Percentiles rank a stretch among this genome's conserved stretches.
Conservation (phyloP, 179 eudicot genomes). For the Beta lomatogona region DNA sequence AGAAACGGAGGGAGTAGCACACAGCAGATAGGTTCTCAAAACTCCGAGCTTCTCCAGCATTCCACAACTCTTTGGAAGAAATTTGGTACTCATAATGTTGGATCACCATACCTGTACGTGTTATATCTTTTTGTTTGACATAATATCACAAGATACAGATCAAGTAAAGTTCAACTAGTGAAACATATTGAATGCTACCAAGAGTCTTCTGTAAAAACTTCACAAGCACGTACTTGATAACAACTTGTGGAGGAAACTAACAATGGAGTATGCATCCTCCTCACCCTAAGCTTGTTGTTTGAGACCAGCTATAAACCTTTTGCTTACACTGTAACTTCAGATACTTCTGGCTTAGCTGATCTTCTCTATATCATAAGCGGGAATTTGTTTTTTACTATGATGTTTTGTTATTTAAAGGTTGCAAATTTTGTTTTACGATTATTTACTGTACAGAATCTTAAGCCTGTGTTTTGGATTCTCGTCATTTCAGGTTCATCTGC, state of each 20-base stretch:
- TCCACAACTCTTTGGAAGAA: no score
- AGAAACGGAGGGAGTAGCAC: no score
- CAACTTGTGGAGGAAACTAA: background rate
- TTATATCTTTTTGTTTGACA: background rate
- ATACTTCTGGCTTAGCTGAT: background rate
- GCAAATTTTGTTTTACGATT: background rate
- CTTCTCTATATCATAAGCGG: background rate
- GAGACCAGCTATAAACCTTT: background rate
- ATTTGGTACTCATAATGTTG: no score
- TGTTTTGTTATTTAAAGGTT: background rate
- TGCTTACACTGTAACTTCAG: background rate
- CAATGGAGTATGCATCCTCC: background rate
- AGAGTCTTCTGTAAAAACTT: background rate
- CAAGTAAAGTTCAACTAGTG: background rate
- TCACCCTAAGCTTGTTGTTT: background rate
- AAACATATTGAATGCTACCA: background rate
- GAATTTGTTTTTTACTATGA: background rate
- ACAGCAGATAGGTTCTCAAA: no score
- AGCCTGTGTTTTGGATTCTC: background rate
- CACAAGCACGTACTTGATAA: background rate
- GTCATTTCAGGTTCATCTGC: constrained; percentile 63
- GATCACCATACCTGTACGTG: no score
- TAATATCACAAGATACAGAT: no score
- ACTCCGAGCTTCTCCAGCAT: no score
- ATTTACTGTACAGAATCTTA: background rate